phyloP scores from a whole-genome alignment of 148 eudicot genomes.

The Pharnaceum exiguum region DNA sequence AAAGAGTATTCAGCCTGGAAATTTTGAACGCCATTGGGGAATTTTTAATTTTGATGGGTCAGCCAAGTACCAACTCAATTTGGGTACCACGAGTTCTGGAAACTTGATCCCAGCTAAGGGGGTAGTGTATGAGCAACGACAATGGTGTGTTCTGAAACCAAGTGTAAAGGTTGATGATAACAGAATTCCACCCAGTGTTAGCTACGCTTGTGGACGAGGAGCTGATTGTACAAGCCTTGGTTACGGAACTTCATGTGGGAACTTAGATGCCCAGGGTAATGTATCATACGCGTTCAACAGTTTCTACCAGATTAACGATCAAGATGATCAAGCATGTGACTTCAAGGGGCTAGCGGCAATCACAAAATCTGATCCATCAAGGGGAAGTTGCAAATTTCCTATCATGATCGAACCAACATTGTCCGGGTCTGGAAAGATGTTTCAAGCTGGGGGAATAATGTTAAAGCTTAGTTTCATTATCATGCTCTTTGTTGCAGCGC shows the following conservation, averaged over 20 bases:
- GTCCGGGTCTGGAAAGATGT: conserved; percentile 11
- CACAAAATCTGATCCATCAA: conserved; percentile 56
- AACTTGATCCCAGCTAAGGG: conserved; percentile 43
- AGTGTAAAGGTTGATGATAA: conserved; percentile 48
- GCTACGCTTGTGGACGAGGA: conserved; percentile 74
- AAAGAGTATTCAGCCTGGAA: conserved; percentile 78
- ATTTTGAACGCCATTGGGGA: conserved; percentile 94
- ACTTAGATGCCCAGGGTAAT: conserved; percentile 64
- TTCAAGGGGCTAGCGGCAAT: conserved; percentile 54
- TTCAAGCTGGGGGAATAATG: conserved; percentile 2
- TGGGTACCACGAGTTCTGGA: conserved; percentile 48
- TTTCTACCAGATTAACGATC: conserved; percentile 75
- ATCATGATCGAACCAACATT: conserved; percentile 54
- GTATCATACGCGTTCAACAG: conserved; percentile 78
- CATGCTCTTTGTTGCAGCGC: conserved; percentile 11
- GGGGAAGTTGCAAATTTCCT: conserved; percentile 47
- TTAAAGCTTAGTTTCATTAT: conserved; percentile 6
- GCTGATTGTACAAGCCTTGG: conserved; percentile 90
- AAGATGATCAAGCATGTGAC: conserved; percentile 67
- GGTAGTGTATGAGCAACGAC: conserved; percentile 42
- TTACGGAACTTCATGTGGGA: conserved; percentile 62
- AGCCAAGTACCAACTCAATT: conserved; percentile 61
- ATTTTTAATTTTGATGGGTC: conserved; percentile 62
- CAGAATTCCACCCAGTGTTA: conserved; percentile 53
- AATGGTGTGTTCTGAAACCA: conserved; percentile 85